Base-by-base conservation (phyloP, 225 moss, liverwort and hornwort species). In the Takakia lepidozioides region DNA sequence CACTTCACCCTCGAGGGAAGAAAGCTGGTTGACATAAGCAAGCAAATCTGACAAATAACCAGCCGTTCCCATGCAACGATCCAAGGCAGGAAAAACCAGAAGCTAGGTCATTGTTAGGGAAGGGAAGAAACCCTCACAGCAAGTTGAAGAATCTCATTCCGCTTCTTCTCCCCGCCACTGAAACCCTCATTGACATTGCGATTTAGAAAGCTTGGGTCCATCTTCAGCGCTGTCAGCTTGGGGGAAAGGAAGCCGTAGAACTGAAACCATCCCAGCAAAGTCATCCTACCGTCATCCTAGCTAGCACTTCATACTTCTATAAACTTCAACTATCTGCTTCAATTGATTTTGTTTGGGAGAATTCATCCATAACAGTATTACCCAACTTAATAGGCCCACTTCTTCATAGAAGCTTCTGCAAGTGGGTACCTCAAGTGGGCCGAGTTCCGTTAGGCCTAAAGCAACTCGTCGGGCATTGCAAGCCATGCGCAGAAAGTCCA, bases 401-500 rank as follows among this genome's bases (percentile, higher is more conserved):
- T 13, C 32, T 2, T 1, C 1, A 8, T 41, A 14, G 18, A 41
- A 4, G 20, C 41, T 3, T 5, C 32, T 13, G 13, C 13, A 34
- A 5, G 9, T 32, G 36, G 21, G 50, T 56, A 89, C 89, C 93
- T 95, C 89, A 51, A 95, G 84, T 25, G 93, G 93, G 55, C 90
- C 93, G 46, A 95, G 76, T 61, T 95, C 93, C 28, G 82, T 76
- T 61, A 86, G 76, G 17, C 58, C 69, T 36, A 74, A 75, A n/a
- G 89, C 79, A 28, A 59, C 55, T 23, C 89, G 74, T 27, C 86
- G 89, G 32, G 93, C 89, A 75, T 95, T 90, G 80, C 89, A 95
- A 46, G 93, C 89, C 93, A 95, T 95, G 44, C 89, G 81, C 48
- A 95, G 66, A 51, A 95, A 95, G 42, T 95, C 93, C 93, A 95